These are phyloP conservation scores for Panicum miliaceum DNA, from an alignment of 176 grass and related monocot genomes.

Conservation along the genomic window DNA sequence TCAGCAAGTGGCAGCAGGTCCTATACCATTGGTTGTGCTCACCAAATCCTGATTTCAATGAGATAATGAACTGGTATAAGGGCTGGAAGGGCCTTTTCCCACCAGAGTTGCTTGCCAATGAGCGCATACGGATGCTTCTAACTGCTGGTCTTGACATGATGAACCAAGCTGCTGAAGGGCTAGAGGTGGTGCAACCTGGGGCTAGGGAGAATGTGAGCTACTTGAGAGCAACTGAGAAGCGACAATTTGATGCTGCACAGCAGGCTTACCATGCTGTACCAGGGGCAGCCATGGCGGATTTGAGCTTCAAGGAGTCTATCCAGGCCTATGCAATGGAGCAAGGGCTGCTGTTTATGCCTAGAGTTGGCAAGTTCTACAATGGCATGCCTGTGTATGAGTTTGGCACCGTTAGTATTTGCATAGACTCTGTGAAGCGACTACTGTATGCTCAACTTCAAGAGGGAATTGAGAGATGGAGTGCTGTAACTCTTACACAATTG, in stretches of 20 bases:
- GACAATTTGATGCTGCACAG: slow-evolving; percentile 74
- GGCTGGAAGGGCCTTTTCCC: slow-evolving; percentile 86
- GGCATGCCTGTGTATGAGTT: slow-evolving; percentile 87
- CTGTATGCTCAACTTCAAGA: slow-evolving; percentile 79
- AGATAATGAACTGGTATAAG: slow-evolving; percentile 85
- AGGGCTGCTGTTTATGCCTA: slow-evolving; percentile 82
- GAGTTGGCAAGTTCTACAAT: slow-evolving; percentile 82
- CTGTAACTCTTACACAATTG: slow-evolving; percentile 75
- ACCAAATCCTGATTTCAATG: slow-evolving; percentile 79
- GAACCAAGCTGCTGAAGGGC: slow-evolving; percentile 81
- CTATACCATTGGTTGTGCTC: slow-evolving; percentile 82
- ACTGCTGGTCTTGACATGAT: slow-evolving; percentile 86
- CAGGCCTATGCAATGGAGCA: slow-evolving; percentile 86
- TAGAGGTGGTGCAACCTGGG: slow-evolving; percentile 72
- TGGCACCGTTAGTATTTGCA: slow-evolving; percentile 71
- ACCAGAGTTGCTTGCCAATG: slow-evolving; percentile 76
- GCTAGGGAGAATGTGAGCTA: slow-evolving; percentile 71
- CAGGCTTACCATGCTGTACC: slow-evolving; percentile 53
- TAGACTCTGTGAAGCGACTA: slow-evolving; percentile 77
- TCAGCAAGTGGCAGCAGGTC: slow-evolving; percentile 90
- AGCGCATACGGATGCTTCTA: slow-evolving; percentile 68
- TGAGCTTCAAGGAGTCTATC: slow-evolving; percentile 89
- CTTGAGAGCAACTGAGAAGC: slow-evolving; percentile 74
- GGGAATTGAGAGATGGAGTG: slow-evolving; percentile 75
- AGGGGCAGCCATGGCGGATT: slow-evolving; percentile 51